Evolutionary conservation across 164 flowering plant species (phyloP).

Genomic region (Chimonanthus praecox): DNA sequence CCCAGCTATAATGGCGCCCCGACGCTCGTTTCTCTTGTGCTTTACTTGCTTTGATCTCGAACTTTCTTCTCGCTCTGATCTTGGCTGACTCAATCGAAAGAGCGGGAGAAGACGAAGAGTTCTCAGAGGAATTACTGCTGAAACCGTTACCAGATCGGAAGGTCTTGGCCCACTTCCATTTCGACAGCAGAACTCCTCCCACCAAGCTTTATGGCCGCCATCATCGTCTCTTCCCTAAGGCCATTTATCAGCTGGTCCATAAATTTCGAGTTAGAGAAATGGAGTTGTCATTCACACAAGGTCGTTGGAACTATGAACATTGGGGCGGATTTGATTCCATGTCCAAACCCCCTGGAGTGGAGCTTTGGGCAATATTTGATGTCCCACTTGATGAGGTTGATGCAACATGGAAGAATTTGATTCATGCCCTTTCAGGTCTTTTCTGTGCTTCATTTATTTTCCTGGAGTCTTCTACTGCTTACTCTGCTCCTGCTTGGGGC

Average conservation of each 20-base stretch:
- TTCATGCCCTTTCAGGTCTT: slow-evolving; percentile 90
- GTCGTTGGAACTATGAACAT: slow-evolving; percentile 90
- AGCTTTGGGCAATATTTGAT: slow-evolving; percentile 94
- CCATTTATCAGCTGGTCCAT: slow-evolving; percentile 82
- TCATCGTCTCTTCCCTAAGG: slow-evolving; percentile 84
- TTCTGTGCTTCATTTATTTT: slow-evolving; percentile 95
- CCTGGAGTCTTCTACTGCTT: slow-evolving; percentile 74
- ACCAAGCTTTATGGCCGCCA: slow-evolving; percentile 55
- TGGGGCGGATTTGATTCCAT: slow-evolving; percentile 97
- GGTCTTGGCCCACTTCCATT: slow-evolving; percentile 81
- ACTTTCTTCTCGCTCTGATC: slow-evolving; percentile 4
- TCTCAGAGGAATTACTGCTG: slow-evolving; percentile 71
- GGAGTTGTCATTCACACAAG: slow-evolving; percentile 96
- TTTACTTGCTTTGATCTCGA: slow-evolving; percentile 11
- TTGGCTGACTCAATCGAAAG: slow-evolving; percentile 15
- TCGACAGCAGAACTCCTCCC: slow-evolving; percentile 55
- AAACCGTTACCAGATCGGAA: slow-evolving; percentile 90
- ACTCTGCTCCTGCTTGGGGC: slow-evolving; percentile 72
- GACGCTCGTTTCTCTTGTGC: slow-evolving; percentile 1
- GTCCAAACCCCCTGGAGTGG: slow-evolving; percentile 96
- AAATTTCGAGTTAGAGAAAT: slow-evolving; percentile 75
- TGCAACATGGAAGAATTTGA: slow-evolving; percentile 83
- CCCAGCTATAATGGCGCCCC: slow-evolving; percentile 18
- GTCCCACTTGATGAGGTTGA: slow-evolving; percentile 72
- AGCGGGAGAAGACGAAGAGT: slow-evolving; percentile 43